These are phyloP conservation scores for Sporothrix brasiliensis DNA, from an alignment of 2,329 filamentous ascomycete species.

Conservation along the genomic window DNA sequence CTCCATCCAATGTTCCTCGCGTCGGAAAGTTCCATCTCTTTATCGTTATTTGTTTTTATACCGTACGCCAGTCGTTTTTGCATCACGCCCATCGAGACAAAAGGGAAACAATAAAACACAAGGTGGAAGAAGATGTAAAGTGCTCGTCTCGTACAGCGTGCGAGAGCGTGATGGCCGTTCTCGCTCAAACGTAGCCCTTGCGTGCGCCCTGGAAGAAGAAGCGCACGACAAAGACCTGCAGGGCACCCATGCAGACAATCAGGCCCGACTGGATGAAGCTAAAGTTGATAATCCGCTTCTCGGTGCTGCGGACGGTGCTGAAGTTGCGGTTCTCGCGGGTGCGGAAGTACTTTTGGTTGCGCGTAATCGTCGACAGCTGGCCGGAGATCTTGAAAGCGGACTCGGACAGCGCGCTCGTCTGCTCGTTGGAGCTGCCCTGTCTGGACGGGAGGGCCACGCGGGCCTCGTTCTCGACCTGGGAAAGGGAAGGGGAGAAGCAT, in stretches of 20 bases:
- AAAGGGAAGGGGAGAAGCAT: constrained; percentile 20
- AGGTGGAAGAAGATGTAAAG: not conserved
- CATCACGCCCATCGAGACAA: constrained; percentile 19
- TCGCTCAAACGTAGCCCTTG: constrained; percentile 67
- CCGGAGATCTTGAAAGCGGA: constrained; percentile 93
- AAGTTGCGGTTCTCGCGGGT: constrained; percentile 99
- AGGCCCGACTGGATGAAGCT: constrained; percentile 88
- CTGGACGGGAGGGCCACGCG: constrained; percentile 83
- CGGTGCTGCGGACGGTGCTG: constrained; percentile 94
- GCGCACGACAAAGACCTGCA: constrained; percentile 95
- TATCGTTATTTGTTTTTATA: constrained; percentile 6
- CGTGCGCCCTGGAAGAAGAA: constrained; percentile 95
- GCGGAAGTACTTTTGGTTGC: constrained; percentile 99
- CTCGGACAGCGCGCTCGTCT: constrained; percentile 86
- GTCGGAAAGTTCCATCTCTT: constrained; percentile 23
- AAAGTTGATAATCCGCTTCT: constrained; percentile 95
- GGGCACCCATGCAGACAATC: constrained; percentile 90
- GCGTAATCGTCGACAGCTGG: constrained; percentile 88
- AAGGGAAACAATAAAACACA: constrained; percentile 17
- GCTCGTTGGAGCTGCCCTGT: constrained; percentile 84
- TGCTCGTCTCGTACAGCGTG: not conserved
- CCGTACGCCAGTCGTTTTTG: constrained; percentile 26
- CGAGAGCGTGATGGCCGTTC: too few relatives aligned
- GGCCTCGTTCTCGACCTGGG: constrained; percentile 85
- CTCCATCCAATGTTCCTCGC: not conserved